Base-by-base conservation (phyloP, 2,329 filamentous ascomycete species). In the Diaporthe sp. region DNA sequence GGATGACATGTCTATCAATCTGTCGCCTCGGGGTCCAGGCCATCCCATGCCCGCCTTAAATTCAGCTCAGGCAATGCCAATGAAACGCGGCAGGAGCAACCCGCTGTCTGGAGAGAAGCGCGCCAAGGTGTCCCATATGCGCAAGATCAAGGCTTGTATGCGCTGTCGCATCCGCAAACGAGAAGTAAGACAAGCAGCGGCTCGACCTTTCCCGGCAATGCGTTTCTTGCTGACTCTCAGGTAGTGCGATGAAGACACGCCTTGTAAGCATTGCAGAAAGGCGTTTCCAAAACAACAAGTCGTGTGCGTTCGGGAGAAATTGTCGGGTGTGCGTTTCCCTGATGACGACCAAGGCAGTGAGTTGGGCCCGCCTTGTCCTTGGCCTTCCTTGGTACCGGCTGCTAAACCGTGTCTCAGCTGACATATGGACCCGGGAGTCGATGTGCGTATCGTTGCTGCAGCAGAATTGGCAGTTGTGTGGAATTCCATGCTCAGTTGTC, bases 151-250 rank as follows among this genome's bases (percentile, higher is more conserved):
- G 37, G 72, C 74, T 2, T 76, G 74, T 27, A 50, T 30, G 42
- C 73, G 74, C 25, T 76, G 74, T 39, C 72, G 39, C 22, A 72
- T 72, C 19, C 69, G 70, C 10, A 74, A 69, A 51, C 55, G 71
- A 51, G 47, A 69, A 56, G 72, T 76, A 65, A 70, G 70, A 51
- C 12, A 25, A 32, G 27, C 17, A 22, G 27, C 47, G 17, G 19
- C 15, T 17, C n/a, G 7, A 4, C 39, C 19, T 50, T 25, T 56
- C 7, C 37, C 15, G 63, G 30, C 44, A 27, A 30, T 35, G 63
- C 63, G 22, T 13, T 30, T 68, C 32, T 22, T 39, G 47, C 63
- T 68, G n/a, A 68, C 30, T 25, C 25, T 35, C 32, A 4, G 9
- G 32, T 22, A 76, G 74, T 76, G 74, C 63, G 61, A 72, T 17